phyloP scores from a whole-genome alignment of 371 early-diverging fungal species.

The Mucor circinelloides region DNA sequence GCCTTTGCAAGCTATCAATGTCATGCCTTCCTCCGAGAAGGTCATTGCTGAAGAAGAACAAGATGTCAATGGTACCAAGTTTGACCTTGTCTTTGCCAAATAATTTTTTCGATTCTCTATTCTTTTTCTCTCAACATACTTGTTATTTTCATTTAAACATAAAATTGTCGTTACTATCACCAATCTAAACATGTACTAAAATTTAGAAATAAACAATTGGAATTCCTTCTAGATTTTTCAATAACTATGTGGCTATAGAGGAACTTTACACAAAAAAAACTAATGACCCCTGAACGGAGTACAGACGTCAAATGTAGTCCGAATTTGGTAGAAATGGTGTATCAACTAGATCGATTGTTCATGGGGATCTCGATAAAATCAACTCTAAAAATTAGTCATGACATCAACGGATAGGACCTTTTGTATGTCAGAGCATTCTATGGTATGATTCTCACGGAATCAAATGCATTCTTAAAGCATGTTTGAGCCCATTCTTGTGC shows the following conservation, averaged over 20 bases:
- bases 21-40: conserved; percentile 37
- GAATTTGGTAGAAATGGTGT: not conserved
- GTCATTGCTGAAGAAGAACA: conserved; percentile 76
- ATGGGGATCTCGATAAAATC: too few relatives aligned
- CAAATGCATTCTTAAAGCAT: too few relatives aligned
- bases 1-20: conserved; percentile 42
- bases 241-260: not conserved
- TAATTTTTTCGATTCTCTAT: not conserved
- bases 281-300: not conserved
- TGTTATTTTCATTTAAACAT: not conserved
- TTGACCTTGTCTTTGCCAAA: conserved; percentile 44
- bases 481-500: too few relatives aligned
- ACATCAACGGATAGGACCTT: too few relatives aligned
- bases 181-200: not conserved
- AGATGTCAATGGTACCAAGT: conserved; percentile 61
- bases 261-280: too few relatives aligned
- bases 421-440: too few relatives aligned
- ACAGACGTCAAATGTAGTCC: not conserved
- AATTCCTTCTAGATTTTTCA: not conserved
- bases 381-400: too few relatives aligned
- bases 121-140: not conserved
- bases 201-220: not conserved
- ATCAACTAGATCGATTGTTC: not conserved
- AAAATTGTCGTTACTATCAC: not conserved
- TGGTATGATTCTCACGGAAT: too few relatives aligned